These are phyloP conservation scores for Seiridium cupressi DNA, from an alignment of 2,329 filamentous ascomycete species.

Conservation along the genomic window DNA sequence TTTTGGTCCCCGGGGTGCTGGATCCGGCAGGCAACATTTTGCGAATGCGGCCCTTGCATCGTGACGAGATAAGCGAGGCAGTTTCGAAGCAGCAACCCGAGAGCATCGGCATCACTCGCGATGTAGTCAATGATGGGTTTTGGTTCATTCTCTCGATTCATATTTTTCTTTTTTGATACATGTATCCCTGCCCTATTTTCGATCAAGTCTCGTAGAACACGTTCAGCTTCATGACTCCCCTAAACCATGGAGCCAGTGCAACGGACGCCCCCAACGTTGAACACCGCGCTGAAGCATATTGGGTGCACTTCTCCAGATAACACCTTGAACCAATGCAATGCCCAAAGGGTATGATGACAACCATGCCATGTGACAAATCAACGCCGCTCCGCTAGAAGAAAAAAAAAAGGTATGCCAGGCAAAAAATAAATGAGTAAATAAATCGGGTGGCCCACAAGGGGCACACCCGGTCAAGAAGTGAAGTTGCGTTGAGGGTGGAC, in stretches of 20 bases:
- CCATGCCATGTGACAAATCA: neutral
- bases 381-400: slow-evolving; percentile 4
- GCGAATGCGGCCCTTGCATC: too few relatives aligned
- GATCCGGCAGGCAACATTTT: neutral
- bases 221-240: neutral
- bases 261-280: neutral
- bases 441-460: neutral
- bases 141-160: too few relatives aligned
- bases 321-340: slow-evolving; percentile 1
- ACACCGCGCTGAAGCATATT: neutral
- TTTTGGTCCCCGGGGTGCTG: neutral
- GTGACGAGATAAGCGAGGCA: too few relatives aligned
- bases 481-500: neutral
- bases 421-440: neutral
- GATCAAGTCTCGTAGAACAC: neutral
- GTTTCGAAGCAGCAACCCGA: too few relatives aligned
- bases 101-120: too few relatives aligned
- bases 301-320: neutral
- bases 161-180: neutral
- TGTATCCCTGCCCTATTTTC: neutral
- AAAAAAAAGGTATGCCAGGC: neutral
- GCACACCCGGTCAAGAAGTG: neutral
- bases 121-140: too few relatives aligned
- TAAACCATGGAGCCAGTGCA: neutral
- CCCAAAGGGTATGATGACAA: neutral